phyloP scores from a whole-genome alignment of 805 yeast genomes.

The Metschnikowia henanensis region DNA sequence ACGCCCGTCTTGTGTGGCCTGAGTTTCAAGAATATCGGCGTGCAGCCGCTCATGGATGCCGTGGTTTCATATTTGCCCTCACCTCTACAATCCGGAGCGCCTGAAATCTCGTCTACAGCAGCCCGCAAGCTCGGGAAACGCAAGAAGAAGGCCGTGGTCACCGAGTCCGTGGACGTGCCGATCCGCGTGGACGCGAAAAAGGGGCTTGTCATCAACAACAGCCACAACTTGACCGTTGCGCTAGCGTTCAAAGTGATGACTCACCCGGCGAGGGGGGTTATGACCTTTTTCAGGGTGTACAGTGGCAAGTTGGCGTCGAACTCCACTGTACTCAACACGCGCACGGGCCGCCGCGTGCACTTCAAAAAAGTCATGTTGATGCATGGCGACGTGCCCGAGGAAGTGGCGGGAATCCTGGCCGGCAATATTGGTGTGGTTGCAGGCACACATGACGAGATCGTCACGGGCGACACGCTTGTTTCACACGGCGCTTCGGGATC shows the following conservation, averaged over 20 bases:
- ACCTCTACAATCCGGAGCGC: conserved; percentile 63
- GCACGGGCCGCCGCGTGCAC: conserved; percentile 65
- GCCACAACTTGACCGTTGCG: conserved; percentile 67
- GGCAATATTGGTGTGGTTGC: conserved; percentile 94
- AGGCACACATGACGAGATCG: conserved; percentile 64
- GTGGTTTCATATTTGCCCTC: conserved; percentile 77
- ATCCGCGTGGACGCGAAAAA: conserved; percentile 37
- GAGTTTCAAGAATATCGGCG: conserved; percentile 89
- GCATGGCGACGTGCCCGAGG: conserved; percentile 87
- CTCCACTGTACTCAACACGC: conserved; percentile 62
- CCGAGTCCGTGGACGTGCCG: conserved; percentile 24
- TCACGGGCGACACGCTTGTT: conserved; percentile 90
- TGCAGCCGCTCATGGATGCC: conserved; percentile 81
- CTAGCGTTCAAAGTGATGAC: conserved; percentile 90
- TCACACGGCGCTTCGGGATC: conserved; percentile 50
- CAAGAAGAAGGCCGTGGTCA: conserved; percentile 17
- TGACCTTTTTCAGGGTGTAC: conserved; percentile 87
- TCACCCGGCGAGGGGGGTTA: conserved; percentile 77
- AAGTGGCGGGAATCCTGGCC: conserved; percentile 56
- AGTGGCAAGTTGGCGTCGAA: conserved; percentile 72
- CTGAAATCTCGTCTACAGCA: conserved; percentile 45
- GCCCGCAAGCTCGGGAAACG: conserved; percentile 18
- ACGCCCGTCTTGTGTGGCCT: conserved; percentile 93
- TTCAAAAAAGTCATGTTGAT: conserved; percentile 71
- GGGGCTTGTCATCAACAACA: conserved; percentile 55